A percentile compares a stretch with the other conserved stretches of the same genome.
Evolutionary conservation across 306 rosid species (phyloP).

Genomic region (Quercus variabilis): DNA sequence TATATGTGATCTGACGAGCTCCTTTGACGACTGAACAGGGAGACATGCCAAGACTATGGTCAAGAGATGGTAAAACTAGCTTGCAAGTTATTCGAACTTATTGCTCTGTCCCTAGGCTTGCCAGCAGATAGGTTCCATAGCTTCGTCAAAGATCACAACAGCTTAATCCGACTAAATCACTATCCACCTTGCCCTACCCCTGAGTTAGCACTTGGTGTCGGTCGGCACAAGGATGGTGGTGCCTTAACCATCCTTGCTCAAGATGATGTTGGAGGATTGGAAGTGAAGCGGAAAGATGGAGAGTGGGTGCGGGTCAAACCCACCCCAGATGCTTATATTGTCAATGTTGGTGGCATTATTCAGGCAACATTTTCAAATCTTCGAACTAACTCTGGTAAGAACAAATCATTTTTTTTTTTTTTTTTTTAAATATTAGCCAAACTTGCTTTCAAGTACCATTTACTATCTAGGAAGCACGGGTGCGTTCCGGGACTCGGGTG

Average conservation of each 20-base stretch:
- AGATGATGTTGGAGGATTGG: conserved; percentile 63
- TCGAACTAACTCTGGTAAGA: too few relatives aligned
- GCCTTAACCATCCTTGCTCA: conserved; percentile 57
- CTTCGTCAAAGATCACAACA: conserved; percentile 50
- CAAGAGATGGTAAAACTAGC: conserved; percentile 43
- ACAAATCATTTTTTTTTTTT: too few relatives aligned
- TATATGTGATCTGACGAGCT: neutral
- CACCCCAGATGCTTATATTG: conserved; percentile 46
- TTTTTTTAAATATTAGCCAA: too few relatives aligned
- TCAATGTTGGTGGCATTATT: conserved; percentile 55
- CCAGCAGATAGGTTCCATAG: conserved; percentile 35
- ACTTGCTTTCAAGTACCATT: neutral
- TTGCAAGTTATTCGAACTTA: conserved; percentile 44
- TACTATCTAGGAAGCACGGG: too few relatives aligned
- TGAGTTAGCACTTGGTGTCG: conserved; percentile 53
- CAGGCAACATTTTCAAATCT: conserved; percentile 34
- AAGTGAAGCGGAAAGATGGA: conserved; percentile 60
- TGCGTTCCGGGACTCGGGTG: too few relatives aligned
- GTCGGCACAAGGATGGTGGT: conserved; percentile 58
- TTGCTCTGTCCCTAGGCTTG: conserved; percentile 60
- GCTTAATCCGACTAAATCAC: conserved; percentile 36
- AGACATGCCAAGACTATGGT: conserved; percentile 37
- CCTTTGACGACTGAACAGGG: conserved; percentile 22
- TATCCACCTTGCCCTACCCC: conserved; percentile 70
- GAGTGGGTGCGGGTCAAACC: conserved; percentile 63